Evolutionary conservation across 2,329 filamentous ascomycete species (phyloP).

Genomic region (Dothistroma pini): DNA sequence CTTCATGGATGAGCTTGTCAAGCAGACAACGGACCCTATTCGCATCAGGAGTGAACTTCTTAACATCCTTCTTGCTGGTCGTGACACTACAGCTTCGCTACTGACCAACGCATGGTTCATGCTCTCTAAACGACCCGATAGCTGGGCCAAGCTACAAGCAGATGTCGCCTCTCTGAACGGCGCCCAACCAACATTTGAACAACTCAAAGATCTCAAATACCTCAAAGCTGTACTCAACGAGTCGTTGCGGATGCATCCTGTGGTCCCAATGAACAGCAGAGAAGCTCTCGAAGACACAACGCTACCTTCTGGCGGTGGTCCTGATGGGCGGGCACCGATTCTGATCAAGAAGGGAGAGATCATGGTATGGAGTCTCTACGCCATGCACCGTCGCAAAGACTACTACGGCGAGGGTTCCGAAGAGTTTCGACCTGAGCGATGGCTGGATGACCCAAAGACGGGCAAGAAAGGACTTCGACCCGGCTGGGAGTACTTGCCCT

Average conservation of each 20-base stretch:
- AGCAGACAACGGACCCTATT: slow-evolving; percentile 46
- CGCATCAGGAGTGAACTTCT: slow-evolving; percentile 49
- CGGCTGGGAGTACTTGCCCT: slow-evolving; percentile 38
- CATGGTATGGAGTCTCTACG: slow-evolving; percentile 63
- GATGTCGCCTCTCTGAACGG: slow-evolving; percentile 30
- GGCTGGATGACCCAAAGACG: slow-evolving; percentile 33
- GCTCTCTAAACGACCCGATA: slow-evolving; percentile 31
- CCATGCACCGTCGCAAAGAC: slow-evolving; percentile 67
- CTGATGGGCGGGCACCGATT: slow-evolving; percentile 55
- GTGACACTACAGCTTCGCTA: slow-evolving; percentile 52
- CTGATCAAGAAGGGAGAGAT: slow-evolving; percentile 63
- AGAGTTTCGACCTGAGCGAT: slow-evolving; percentile 38
- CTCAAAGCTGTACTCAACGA: slow-evolving; percentile 66
- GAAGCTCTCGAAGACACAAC: slow-evolving; percentile 69
- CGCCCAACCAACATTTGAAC: slow-evolving; percentile 41
- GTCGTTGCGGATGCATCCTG: slow-evolving; percentile 71
- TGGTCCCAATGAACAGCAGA: slow-evolving; percentile 76
- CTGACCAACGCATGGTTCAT: slow-evolving; percentile 47
- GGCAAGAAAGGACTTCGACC: slow-evolving; percentile 32
- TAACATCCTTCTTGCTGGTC: slow-evolving; percentile 51
- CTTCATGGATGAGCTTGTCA: slow-evolving; percentile 49
- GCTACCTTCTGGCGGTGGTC: slow-evolving; percentile 62
- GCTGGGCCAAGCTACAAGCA: slow-evolving; percentile 30
- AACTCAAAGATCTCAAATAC: slow-evolving; percentile 37
- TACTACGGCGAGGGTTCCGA: slow-evolving; percentile 47